These are phyloP conservation scores for Solanum chmielewskii DNA, from an alignment of 257 asterid genomes.

Conservation along the genomic window DNA sequence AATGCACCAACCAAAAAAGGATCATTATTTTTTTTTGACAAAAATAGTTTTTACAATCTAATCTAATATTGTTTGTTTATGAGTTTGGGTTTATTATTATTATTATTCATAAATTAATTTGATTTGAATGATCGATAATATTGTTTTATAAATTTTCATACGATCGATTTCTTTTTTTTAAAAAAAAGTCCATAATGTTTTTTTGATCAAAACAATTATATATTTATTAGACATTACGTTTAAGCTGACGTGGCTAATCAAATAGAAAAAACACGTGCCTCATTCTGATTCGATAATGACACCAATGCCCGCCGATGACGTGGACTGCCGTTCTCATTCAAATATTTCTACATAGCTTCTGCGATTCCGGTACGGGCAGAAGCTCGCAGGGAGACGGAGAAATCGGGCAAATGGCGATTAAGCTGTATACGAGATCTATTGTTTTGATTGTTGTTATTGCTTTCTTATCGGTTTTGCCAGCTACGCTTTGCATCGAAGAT, in stretches of 20 bases:
- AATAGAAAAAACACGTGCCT: neutral
- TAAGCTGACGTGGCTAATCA: neutral
- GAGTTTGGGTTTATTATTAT: neutral
- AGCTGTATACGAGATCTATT: neutral
- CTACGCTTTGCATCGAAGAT: constrained; percentile 47
- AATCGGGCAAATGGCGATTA: constrained; percentile 1
- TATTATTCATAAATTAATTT: too few species aligned
- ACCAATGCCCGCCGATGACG: neutral
- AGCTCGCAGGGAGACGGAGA: neutral
- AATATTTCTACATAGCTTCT: neutral
- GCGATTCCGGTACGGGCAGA: neutral
- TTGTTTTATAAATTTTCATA: too few species aligned
- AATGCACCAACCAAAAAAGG: neutral
- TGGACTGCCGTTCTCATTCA: neutral
- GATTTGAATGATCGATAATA: too few species aligned
- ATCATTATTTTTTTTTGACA: neutral
- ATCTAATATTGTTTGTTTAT: neutral
- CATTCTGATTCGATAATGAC: neutral
- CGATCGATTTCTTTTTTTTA: too few species aligned
- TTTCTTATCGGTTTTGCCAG: constrained; percentile 6
- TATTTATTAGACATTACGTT: neutral
- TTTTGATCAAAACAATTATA: too few species aligned
- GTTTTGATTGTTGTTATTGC: neutral
- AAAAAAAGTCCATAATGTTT: neutral
- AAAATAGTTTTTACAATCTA: neutral